Percentiles rank a stretch among this genome's conserved stretches.
Evolutionary conservation across 2,329 filamentous ascomycete genomes (phyloP).

Genomic region (Phialemoniopsis sp.): DNA sequence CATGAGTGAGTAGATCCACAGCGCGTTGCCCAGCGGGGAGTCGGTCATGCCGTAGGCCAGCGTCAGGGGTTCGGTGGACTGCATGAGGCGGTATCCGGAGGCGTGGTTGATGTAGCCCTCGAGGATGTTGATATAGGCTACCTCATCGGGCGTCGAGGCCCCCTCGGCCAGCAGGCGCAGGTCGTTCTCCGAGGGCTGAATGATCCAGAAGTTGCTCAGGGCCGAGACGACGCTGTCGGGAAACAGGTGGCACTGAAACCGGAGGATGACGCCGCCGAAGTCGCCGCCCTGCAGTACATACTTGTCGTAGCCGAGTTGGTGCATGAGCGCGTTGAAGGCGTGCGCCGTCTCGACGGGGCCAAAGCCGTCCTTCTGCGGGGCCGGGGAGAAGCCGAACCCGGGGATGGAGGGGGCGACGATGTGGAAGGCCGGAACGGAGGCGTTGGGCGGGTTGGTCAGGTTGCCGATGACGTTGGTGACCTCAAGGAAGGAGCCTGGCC

Average conservation of each 20-base stretch:
- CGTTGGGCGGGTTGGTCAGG: conserved; percentile 19
- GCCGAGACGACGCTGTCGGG: neutral
- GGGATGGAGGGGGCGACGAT: conserved; percentile 39
- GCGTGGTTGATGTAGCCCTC: neutral
- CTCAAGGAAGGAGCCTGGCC: conserved; percentile 37
- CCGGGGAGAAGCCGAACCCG: conserved; percentile 37
- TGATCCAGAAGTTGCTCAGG: conserved; percentile 1
- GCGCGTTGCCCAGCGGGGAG: conserved; percentile 22
- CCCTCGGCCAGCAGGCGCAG: conserved; percentile 2
- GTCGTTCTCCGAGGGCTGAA: neutral
- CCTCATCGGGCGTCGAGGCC: neutral
- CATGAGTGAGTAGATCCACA: conserved; percentile 13
- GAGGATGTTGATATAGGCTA: neutral
- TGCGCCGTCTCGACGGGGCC: conserved; percentile 19
- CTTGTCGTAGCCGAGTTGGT: conserved; percentile 27
- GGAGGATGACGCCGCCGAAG: conserved; percentile 14
- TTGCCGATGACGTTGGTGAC: conserved; percentile 24
- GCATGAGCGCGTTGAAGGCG: conserved; percentile 32
- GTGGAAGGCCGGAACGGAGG: conserved; percentile 32
- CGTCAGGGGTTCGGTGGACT: conserved; percentile 18
- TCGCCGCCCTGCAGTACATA: conserved; percentile 27
- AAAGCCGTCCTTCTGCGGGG: conserved; percentile 22
- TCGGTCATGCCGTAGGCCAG: conserved; percentile 21
- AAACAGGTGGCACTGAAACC: neutral
- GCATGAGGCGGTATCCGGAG: conserved; percentile 2